Conservation (phyloP, 257 asterid genomes). For the Nicotiana otophora region DNA sequence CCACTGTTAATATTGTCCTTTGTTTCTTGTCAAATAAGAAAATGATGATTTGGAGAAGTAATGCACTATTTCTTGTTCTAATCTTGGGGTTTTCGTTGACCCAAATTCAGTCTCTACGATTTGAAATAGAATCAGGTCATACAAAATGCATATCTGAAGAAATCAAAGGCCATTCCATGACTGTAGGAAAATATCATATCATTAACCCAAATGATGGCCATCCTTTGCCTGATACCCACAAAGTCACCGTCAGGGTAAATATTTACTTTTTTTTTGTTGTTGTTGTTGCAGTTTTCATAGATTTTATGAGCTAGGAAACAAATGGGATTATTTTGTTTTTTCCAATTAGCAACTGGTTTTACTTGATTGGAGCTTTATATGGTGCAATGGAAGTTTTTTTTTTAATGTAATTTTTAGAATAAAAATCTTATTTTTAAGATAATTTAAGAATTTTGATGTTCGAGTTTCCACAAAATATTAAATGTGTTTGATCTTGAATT, state of each 20-base stretch:
- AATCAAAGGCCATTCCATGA: conserved; percentile 76
- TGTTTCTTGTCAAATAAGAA: background rate
- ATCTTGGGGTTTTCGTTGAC: conserved; percentile 34
- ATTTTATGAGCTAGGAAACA: background rate
- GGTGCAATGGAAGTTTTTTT: background rate
- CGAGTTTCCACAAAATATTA: background rate
- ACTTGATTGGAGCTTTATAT: background rate
- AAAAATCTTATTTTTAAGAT: background rate
- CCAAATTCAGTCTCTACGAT: conserved; percentile 64
- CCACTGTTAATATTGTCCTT: background rate
- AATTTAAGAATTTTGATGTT: no score
- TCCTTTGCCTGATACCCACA: conserved; percentile 86
- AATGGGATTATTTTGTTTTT: background rate
- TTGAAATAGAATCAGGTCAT: conserved; percentile 78
- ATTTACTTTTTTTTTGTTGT: background rate
- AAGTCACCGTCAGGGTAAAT: conserved; percentile 74
- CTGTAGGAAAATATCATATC: conserved; percentile 80
- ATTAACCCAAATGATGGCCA: conserved; percentile 68
- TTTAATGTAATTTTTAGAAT: background rate
- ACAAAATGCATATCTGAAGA: conserved; percentile 95
- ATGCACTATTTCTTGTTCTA: conserved; percentile 18
- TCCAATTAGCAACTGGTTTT: background rate
- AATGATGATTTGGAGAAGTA: conserved; percentile 6
- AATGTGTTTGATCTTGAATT: background rate
- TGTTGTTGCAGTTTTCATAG: background rate